Base-by-base conservation (phyloP, 2,329 filamentous ascomycete species). In the Didymellaceae sp. region DNA sequence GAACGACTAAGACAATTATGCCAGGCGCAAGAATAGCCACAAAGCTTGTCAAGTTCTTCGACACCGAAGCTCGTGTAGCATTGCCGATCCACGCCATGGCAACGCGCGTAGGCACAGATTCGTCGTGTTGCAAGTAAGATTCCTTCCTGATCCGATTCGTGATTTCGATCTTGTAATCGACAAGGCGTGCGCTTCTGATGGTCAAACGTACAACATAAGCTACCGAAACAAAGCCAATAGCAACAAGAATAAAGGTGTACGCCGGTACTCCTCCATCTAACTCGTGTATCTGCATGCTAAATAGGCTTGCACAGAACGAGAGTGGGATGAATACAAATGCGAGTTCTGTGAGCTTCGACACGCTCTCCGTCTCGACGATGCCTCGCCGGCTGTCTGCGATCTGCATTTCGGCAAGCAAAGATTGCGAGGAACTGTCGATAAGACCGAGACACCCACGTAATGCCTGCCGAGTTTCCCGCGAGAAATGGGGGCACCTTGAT, bases 321-420 rank as follows among this genome's bases (percentile, higher is more conserved):
- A 70, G 42, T 6, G 66, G 67, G 3, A 71, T 63, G 53, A 68
- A 71, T 16, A 71, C 45, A 33, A 71, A 72, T 2, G 67, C 65
- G 3, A 72, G 57, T 28, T 71, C 66, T 1, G 69, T 72, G 0
- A 70, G 54, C 35, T 70, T 68, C 0, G 57, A 58, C 3, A 72
- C 58, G 16, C 63, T 66, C 21, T 68, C 58, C 1, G 69, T 63
- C 53, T 71, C 65, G 5, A 53, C 61, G 14, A 70, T 69, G 41
- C 61, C 59, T 21, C 66, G 48, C 20, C 59, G 57, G 37, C 61
- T 66, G 34, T 70, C 64, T 10, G 59, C 45, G 24, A 70, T 61
- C 14, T 62, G 54, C 61, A 72, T 66, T 24, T 75, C 74, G 4
- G 73, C 70, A 24, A 72, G 72, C 5, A 77, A 43, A 4, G 69